These are phyloP conservation scores for Colletotrichum camelliae DNA, from an alignment of 2,329 filamentous ascomycete genomes.

Conservation along the genomic window DNA sequence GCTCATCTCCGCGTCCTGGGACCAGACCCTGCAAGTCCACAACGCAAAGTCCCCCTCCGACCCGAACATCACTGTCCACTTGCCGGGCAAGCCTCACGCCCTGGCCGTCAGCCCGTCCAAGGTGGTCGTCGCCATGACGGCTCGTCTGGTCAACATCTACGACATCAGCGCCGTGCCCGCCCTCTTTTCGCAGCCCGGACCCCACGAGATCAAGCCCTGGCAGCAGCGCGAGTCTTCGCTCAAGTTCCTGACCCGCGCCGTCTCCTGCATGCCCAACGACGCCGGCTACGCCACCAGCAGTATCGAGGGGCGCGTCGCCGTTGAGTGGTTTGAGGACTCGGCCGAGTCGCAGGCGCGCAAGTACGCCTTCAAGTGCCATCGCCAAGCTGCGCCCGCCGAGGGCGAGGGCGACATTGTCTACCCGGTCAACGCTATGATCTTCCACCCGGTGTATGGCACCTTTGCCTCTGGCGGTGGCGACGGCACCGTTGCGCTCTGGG, in stretches of 20 bases:
- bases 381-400: conserved; percentile 70
- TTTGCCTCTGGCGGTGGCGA: conserved; percentile 92
- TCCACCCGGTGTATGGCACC: conserved; percentile 82
- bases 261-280: conserved; percentile 96
- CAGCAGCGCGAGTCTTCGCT: conserved; percentile 92
- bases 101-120: conserved; percentile 79
- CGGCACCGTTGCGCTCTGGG: conserved; percentile 91
- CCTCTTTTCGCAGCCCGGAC: conserved; percentile 56
- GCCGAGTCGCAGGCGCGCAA: conserved; percentile 88
- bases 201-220: conserved; percentile 74
- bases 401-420: conserved; percentile 82
- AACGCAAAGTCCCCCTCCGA: conserved; percentile 59
- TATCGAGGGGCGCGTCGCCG: conserved; percentile 94
- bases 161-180: conserved; percentile 74
- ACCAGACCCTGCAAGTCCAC: conserved; percentile 87
- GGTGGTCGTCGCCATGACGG: conserved; percentile 94
- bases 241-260: conserved; percentile 93
- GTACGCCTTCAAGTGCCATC: conserved; percentile 98
- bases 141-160: conserved; percentile 93
- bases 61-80: conserved; percentile 67
- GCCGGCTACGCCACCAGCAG: conserved; percentile 90
- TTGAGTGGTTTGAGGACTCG: conserved; percentile 96
- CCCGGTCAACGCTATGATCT: conserved; percentile 88
- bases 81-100: conserved; percentile 89
- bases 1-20: conserved; percentile 92